Conservation (phyloP, 805 yeast species). For the Saturnispora sanitii region DNA sequence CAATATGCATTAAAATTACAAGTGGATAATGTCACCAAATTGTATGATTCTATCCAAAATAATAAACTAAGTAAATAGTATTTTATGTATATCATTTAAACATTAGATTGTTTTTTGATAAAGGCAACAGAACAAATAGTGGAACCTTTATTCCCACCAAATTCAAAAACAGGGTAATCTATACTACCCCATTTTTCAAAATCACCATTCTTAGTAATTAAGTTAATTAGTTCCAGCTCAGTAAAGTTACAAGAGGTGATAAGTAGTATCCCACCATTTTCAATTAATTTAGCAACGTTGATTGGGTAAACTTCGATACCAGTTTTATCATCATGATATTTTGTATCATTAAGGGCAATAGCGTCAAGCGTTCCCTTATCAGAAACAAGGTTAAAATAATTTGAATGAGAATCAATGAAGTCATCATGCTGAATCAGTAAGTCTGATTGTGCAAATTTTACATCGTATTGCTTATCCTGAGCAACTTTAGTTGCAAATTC, state of each 20-base stretch:
- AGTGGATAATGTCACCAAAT: conserved; percentile 46
- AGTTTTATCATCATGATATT: conserved; percentile 35
- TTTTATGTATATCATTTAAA: not conserved
- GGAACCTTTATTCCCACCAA: conserved; percentile 84
- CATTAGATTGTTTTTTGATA: conserved; percentile 23
- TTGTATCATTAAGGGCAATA: conserved; percentile 68
- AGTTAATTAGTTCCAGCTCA: conserved; percentile 53
- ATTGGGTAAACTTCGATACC: conserved; percentile 53
- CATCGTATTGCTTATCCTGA: conserved; percentile 26
- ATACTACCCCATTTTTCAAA: conserved; percentile 57
- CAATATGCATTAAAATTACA: conserved; percentile 77
- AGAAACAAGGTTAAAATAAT: conserved; percentile 58
- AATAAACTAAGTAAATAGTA: conserved; percentile 20
- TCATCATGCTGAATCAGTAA: conserved; percentile 36
- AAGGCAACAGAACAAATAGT: conserved; percentile 86
- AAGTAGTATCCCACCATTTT: conserved; percentile 47
- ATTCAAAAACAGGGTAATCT: conserved; percentile 71
- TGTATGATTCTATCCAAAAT: conserved; percentile 41
- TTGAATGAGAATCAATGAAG: conserved; percentile 24
- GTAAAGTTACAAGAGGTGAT: conserved; percentile 95
- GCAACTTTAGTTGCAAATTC: conserved; percentile 61
- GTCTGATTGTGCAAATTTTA: conserved; percentile 59
- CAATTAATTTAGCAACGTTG: conserved; percentile 49
- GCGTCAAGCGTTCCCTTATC: conserved; percentile 98
- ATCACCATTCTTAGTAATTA: conserved; percentile 35